Evolutionary conservation across 2,329 filamentous ascomycete species (phyloP).

Genomic region (Stemphylium lycopersici): DNA sequence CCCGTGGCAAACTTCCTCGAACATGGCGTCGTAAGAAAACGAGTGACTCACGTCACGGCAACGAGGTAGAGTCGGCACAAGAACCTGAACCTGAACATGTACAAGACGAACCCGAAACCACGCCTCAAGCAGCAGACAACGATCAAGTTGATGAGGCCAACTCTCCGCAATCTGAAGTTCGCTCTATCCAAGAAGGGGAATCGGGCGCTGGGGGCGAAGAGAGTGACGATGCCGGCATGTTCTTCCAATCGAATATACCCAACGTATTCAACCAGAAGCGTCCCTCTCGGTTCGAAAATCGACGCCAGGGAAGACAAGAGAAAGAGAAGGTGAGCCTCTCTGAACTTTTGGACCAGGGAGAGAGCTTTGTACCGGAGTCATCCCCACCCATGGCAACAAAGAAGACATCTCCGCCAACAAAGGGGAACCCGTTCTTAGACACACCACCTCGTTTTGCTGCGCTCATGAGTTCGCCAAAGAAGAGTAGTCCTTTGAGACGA

Average conservation of each 20-base stretch:
- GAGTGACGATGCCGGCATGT: conserved; percentile 47
- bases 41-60: conserved; percentile 47
- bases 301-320: conserved; percentile 28
- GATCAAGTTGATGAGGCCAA: conserved; percentile 25
- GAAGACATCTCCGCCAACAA: conserved; percentile 18
- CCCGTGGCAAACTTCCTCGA: conserved; percentile 49
- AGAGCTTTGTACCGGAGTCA: conserved; percentile 41
- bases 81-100: conserved; percentile 9
- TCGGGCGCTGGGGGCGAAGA: conserved; percentile 27
- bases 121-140: background rate
- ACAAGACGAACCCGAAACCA: conserved; percentile 6
- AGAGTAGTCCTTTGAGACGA: conserved; percentile 43
- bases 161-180: conserved; percentile 6
- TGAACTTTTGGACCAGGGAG: conserved; percentile 38
- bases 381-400: conserved; percentile 31
- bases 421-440: conserved; percentile 39
- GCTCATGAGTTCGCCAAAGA: conserved; percentile 36
- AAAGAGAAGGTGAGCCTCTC: conserved; percentile 41
- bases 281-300: conserved; percentile 21
- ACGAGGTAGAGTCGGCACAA: conserved; percentile 42
- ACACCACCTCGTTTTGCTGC: conserved; percentile 40
- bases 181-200: conserved; percentile 19
- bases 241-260: conserved; percentile 44
- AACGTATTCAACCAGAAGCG: conserved; percentile 33
- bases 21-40: conserved; percentile 52